Evolutionary conservation across 139 green algal genomes (phyloP).

Genomic region (Desmodesmus armatus): DNA sequence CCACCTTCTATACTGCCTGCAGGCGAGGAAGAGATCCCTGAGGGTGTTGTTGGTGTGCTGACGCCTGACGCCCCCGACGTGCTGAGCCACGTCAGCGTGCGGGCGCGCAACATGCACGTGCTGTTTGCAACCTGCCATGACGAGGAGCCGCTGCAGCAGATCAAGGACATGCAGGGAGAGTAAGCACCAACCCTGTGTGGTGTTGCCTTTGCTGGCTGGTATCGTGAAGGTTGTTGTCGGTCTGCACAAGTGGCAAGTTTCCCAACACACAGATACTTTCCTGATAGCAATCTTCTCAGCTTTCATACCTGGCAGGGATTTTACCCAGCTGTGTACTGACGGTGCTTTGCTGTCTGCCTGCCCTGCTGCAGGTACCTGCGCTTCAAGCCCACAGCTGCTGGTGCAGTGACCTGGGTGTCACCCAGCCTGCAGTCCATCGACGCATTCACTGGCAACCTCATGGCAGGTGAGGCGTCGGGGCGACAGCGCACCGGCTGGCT

Average conservation of each 20-base stretch:
- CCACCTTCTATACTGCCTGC: too few relatives aligned
- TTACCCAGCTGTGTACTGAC: too few relatives aligned
- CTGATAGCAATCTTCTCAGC: background rate
- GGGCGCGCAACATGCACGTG: conserved; percentile 92
- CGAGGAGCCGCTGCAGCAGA: conserved; percentile 59
- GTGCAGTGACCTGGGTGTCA: conserved; percentile 77
- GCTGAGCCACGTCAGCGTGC: conserved; percentile 90
- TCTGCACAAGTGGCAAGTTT: background rate
- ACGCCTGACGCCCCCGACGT: conserved; percentile 91
- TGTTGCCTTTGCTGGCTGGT: background rate
- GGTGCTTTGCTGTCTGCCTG: background rate
- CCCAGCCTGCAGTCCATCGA: conserved; percentile 41
- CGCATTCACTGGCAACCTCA: conserved; percentile 31
- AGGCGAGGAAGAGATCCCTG: conserved; percentile 95
- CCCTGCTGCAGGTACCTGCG: conserved; percentile 50
- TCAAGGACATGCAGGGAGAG: conserved; percentile 41
- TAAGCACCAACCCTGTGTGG: background rate
- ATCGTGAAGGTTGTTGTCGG: background rate
- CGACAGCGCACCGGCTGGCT: too few relatives aligned
- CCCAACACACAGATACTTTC: too few relatives aligned
- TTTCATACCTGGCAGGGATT: background rate
- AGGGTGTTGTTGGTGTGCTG: conserved; percentile 89
- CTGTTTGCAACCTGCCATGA: conserved; percentile 80
- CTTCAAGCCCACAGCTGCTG: conserved; percentile 81
- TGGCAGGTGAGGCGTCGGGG: conserved; percentile 2